Percentiles rank a stretch among this genome's conserved stretches.
Evolutionary conservation across 2,329 filamentous ascomycete species (phyloP).

Genomic region (Neurospora sp.): DNA sequence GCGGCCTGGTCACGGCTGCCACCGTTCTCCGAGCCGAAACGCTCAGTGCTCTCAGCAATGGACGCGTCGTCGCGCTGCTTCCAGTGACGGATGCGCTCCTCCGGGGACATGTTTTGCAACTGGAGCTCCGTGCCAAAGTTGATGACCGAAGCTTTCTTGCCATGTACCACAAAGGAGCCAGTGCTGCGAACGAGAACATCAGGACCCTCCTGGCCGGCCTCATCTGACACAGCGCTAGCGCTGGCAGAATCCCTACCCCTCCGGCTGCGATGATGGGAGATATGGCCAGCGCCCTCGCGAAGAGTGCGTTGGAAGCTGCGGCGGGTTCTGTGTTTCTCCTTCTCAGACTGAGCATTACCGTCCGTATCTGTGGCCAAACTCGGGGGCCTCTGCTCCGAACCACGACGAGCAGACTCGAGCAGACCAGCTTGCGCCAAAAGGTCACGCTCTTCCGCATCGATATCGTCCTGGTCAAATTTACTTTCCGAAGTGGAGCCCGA

Average conservation of each 20-base stretch:
- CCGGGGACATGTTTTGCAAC: slow-evolving; percentile 65
- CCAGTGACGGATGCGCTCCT: slow-evolving; percentile 59
- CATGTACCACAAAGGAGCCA: slow-evolving; percentile 90
- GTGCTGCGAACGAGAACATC: slow-evolving; percentile 68
- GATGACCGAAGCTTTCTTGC: slow-evolving; percentile 95
- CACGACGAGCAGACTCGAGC: slow-evolving; percentile 35
- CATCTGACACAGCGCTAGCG: slow-evolving; percentile 41
- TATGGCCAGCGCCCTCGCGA: slow-evolving; percentile 63
- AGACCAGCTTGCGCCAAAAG: slow-evolving; percentile 59
- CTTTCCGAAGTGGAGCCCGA: slow-evolving; percentile 22
- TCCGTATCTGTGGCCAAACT: slow-evolving; percentile 31
- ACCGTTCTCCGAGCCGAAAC: slow-evolving; percentile 11
- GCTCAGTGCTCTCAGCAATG: slow-evolving; percentile 28
- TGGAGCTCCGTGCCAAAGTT: slow-evolving; percentile 93
- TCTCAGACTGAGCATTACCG: slow-evolving; percentile 25
- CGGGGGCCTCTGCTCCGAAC: slow-evolving; percentile 29
- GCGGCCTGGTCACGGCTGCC: slow-evolving; percentile 10
- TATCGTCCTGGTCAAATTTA: slow-evolving; percentile 31
- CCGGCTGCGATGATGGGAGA: slow-evolving; percentile 58
- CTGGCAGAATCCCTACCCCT: slow-evolving; percentile 66
- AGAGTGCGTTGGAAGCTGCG: slow-evolving; percentile 84
- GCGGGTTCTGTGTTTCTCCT: slow-evolving; percentile 60
- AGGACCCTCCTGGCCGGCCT: slow-evolving; percentile 29
- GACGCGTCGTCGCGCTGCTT: slow-evolving; percentile 27
- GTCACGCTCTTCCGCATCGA: slow-evolving; percentile 58